Conservation (phyloP, 345 rosid genomes). For the Atalantia buxifolia region DNA sequence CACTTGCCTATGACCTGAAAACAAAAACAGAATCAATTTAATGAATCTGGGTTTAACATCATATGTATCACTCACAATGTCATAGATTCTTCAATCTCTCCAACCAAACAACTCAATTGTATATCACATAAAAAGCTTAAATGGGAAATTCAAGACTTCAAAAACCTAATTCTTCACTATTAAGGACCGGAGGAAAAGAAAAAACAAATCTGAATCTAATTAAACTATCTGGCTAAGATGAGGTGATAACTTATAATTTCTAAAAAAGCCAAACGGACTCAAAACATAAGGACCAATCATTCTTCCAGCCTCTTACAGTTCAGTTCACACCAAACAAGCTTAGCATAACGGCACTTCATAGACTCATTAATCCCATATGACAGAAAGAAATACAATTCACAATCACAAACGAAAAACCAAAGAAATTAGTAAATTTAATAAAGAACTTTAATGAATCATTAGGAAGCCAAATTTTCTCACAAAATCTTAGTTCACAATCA, state of each 20-base stretch:
- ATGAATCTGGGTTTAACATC: neutral
- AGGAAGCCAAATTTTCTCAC: neutral
- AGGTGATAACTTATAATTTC: neutral
- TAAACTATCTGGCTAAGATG: neutral
- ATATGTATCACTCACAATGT: neutral
- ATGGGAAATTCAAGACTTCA: neutral
- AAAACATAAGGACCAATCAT: neutral
- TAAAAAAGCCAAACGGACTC: neutral
- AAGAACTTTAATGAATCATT: neutral
- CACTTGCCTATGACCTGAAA: slow-evolving; percentile 24
- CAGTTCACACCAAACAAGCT: neutral
- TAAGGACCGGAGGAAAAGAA: neutral
- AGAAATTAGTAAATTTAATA: neutral
- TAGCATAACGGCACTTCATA: neutral
- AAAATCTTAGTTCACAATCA: neutral
- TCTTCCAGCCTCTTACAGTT: no score
- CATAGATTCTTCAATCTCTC: neutral
- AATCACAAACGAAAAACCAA: neutral
- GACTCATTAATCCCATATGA: neutral
- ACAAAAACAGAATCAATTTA: slow-evolving; percentile 6
- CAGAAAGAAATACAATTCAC: neutral
- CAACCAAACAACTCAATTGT: neutral
- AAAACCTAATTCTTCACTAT: neutral
- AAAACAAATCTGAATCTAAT: neutral
- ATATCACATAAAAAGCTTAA: neutral